Evolutionary conservation across 2,329 filamentous ascomycete genomes (phyloP), one percentile per base, ranked within the genome.

Genomic region (Talaromyces sp.): DNA sequence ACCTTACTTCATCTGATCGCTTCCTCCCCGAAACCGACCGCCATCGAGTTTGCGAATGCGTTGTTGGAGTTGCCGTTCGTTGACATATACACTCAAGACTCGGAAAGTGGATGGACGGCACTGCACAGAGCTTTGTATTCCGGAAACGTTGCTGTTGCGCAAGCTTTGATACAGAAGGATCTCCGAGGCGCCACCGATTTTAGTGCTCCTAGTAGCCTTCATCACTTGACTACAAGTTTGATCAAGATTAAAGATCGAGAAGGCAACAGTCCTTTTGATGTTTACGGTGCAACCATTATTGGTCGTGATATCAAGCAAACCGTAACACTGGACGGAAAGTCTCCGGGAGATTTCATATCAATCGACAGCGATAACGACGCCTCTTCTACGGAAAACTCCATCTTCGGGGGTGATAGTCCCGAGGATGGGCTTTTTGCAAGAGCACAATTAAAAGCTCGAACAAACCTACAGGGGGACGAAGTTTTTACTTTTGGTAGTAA

Each of bases 191-290:
- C 84, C 29, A 83, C 84, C 4, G 83, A 88, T 49, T 88, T 89
- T 68, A 86, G 86, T 6, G 81, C 84, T 19, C 69, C 69, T 36
- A 84, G 84, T 27, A 85, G 83, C 15, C 82, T 86, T 19, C 80
- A 84, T 22, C 83, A 87, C 69, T 87, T 87, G 72, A 86, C 89
- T 36, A 89, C 89, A 10, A 89, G 89, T 31, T 80, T 98, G 49
- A 93, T 97, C 73, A 97, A 96, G 80, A 92, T 95, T 61, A 99
- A 98, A 77, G 95, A 99, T 73, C 88, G 91, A 66, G 95, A 98
- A 78, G 94, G 94, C 10, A 93, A 96, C 74, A 96, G 93, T 70
- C 94, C 95, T 0, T 94, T 98, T 70, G 95, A 98, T 75, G 81
- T 99, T 11, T 98, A 96, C 72, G 91, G 92, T 68, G 88, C 91